Evolutionary conservation across 306 rosid species (phyloP).

Genomic region (Corylus heterophylla): DNA sequence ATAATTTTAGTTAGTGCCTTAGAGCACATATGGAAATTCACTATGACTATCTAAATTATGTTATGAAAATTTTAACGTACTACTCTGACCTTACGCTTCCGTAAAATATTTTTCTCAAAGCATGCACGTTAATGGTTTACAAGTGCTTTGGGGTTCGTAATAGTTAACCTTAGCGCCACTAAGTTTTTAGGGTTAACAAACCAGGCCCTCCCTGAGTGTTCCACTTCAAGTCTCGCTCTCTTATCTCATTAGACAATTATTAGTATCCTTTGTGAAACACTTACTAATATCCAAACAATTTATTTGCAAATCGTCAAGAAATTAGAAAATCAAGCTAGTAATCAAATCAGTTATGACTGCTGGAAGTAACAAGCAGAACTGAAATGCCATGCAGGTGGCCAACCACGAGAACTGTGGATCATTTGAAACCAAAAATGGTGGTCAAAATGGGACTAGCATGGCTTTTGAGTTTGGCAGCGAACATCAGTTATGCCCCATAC

Average conservation of each 20-base stretch:
- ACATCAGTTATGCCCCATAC: conserved; percentile 63
- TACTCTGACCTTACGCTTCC: no score
- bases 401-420: conserved; percentile 33
- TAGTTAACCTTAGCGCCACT: no score
- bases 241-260: not conserved
- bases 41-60: no score
- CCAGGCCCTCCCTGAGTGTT: no score
- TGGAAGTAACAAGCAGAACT: not conserved
- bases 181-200: no score
- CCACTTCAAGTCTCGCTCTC: no score
- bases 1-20: no score
- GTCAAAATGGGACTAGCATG: conserved; percentile 62
- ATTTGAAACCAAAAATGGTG: conserved; percentile 13
- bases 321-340: not conserved
- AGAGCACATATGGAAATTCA: no score
- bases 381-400: conserved; percentile 44
- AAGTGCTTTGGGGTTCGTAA: no score
- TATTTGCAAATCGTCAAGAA: not conserved
- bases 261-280: not conserved
- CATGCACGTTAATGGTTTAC: no score
- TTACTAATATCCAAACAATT: not conserved
- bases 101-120: no score
- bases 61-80: no score
- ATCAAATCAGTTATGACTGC: not conserved
- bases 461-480: conserved; percentile 63